Evolutionary conservation across 768 basidiomycete species (phyloP), one percentile per base, ranked within the genome.

Genomic region (Fomitopsis serialis): DNA sequence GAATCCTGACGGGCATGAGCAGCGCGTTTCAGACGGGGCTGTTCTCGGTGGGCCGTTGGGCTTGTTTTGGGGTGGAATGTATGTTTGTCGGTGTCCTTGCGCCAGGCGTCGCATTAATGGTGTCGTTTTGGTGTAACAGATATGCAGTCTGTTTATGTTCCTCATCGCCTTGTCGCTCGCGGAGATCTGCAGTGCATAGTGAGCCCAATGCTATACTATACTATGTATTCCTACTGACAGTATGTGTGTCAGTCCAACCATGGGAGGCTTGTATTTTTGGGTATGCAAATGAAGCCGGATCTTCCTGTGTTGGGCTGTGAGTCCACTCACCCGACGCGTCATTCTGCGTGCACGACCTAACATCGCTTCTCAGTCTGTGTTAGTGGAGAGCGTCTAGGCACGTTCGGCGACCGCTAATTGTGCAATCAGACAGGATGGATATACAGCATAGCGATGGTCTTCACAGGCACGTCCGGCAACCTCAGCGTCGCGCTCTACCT

Each of bases 11-110:
- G 6, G 79, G 81, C 25, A 81, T 80, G 78, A 78, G 77, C 50
- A 78, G 77, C 49, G 79, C 80, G 0, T 81, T 81, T 54, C 80
- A 82, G 59, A 81, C 79, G 0, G 79, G 81, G 0, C 64, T 81
- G 12, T 79, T 81, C 62, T 80, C 78, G 42, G 81, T 0, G 81
- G 80, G 5, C 80, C 80, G 2, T 61, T 82, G 25, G 78, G 80
- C 1, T 63, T 81, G 55, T 82, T 82, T 62, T 82, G 80, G 80
- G 81, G 79, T 82, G 81, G 81, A 81, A 82, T 58, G 80, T 80
- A 54, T 57, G 73, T 63, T 12, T 22, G 11, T 21, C 22, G 1
- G 22, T 24, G 35, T 32, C 19, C 47, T 22, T 46, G 23, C 9
- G 9, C 37, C 7, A 12, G 10, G 9, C 42, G 11, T 45, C 15